Base-by-base conservation (phyloP, 2,329 filamentous ascomycete genomes). In the Stagonosporopsis chrysanthemi region DNA sequence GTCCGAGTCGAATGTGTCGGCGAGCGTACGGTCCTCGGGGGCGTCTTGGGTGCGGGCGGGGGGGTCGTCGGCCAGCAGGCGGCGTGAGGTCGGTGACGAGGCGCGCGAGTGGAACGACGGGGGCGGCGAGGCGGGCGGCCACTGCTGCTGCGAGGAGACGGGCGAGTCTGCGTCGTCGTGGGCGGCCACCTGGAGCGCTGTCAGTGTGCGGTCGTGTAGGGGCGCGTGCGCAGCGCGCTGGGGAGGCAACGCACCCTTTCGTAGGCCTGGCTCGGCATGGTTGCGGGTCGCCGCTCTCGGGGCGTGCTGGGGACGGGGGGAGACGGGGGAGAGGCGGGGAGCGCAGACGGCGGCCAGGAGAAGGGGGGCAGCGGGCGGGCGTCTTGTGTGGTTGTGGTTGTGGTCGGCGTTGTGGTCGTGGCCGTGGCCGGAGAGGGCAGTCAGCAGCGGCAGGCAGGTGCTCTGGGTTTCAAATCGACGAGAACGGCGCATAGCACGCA, bases 71-170 rank as follows among this genome's bases (percentile, higher is more conserved):
- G 82, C 80, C 76, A 81, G 82, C 79, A 79, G 79, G 52, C 81
- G 82, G 60, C 80, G 78, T 42, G 82, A 80, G 11, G 79, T 76
- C 29, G 83, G 84, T 33, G 90, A 93, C 1, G 92, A 92, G 29
- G 89, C 83, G 73, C 90, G 87, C 43, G 93, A 97, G 75, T 88
- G 91, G 78, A 97, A 98, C 1, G 94, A 97, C 2, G 94, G 94
- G 35, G 81, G 81, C 64, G 81, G 81, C 59, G 81, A 83, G 61
- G 75, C 73, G 24, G 81, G 81, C 23, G 76, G 68, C 61, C 75
- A 73, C 45, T 72, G 71, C 48, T 67, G 67, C n/a, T 67, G 69
- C 8, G 69, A 47, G 23, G 66, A 58, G 39, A 56, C 61, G 65
- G 63, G 69, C 40, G 72, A 69, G 60, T 80, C 75, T 53, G 79